Conservation (phyloP, 305 asterid genomes). For the Fraxinus baroniana region DNA sequence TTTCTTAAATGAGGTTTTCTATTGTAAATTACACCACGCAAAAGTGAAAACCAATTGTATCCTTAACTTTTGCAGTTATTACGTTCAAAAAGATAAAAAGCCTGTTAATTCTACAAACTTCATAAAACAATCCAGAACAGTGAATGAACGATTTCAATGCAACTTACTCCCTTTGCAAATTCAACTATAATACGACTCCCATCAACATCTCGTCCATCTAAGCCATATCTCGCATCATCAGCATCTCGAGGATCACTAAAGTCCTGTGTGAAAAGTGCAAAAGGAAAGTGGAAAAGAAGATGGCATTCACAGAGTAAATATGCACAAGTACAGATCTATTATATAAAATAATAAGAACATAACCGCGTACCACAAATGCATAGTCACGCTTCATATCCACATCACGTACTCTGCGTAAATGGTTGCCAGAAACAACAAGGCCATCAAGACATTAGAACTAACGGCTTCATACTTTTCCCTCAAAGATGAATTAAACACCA, state of each 20-base stretch:
- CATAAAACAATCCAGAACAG: neutral
- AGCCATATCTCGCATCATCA: conserved; percentile 81
- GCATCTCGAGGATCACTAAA: conserved; percentile 98
- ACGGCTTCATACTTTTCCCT: conserved; percentile 90
- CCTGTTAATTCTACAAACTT: neutral
- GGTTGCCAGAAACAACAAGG: conserved; percentile 98
- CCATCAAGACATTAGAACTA: conserved; percentile 87
- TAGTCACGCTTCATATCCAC: conserved; percentile 99
- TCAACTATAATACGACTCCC: conserved; percentile 91
- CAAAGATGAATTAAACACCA: conserved; percentile 96
- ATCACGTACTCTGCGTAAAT: conserved; percentile 99
- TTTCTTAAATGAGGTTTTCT: neutral
- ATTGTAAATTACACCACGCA: neutral
- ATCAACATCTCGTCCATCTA: conserved; percentile 90
- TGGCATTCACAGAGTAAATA: neutral
- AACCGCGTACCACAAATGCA: conserved; percentile 85
- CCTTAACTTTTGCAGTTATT: neutral
- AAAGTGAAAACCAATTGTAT: neutral
- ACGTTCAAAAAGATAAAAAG: neutral
- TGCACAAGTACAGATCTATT: conserved; percentile 28
- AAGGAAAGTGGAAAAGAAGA: conserved; percentile 8
- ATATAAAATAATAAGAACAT: conserved; percentile 6
- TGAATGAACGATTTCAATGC: neutral
- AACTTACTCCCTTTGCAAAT: conserved; percentile 90
- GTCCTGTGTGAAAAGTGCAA: conserved; percentile 51